Evolutionary conservation across 495 filamentous ascomycete species (phyloP).

Genomic region (Trypethelium eluteriae): DNA sequence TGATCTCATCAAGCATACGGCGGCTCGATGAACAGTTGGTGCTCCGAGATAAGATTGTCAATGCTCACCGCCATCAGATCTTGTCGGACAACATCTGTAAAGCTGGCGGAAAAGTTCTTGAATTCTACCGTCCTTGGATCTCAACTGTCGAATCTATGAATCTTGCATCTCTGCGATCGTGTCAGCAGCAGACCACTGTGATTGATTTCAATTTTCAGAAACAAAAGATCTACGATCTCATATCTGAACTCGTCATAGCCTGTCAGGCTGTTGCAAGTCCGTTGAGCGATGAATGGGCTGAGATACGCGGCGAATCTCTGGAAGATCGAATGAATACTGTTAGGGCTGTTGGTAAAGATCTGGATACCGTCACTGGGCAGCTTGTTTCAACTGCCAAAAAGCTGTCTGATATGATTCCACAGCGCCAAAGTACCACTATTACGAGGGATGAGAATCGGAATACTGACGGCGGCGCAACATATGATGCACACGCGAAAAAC

Average conservation of each 20-base stretch:
- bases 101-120: conserved; percentile 67
- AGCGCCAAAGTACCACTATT: conserved; percentile 41
- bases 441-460: conserved; percentile 39
- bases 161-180: conserved; percentile 62
- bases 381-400: conserved; percentile 80
- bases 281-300: conserved; percentile 90
- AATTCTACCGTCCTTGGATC: conserved; percentile 81
- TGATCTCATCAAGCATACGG: conserved; percentile 72
- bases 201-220: conserved; percentile 84
- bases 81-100: conserved; percentile 68
- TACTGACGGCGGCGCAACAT: conserved; percentile 28
- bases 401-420: conserved; percentile 69
- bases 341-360: conserved; percentile 60
- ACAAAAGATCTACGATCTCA: conserved; percentile 83
- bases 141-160: conserved; percentile 82
- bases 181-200: conserved; percentile 74
- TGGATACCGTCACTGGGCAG: conserved; percentile 81
- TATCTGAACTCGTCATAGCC: conserved; percentile 76
- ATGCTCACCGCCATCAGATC: conserved; percentile 57
- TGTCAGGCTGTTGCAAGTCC: conserved; percentile 85
- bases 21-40: conserved; percentile 78
- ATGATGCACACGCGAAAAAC: conserved; percentile 20
- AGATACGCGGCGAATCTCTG: conserved; percentile 81
- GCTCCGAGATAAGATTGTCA: conserved; percentile 67
- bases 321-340: conserved; percentile 79